Percentiles rank a stretch among this genome's conserved stretches.
Conservation (phyloP, 1,139 yeast species). For the Fermentozyma sake region DNA sequence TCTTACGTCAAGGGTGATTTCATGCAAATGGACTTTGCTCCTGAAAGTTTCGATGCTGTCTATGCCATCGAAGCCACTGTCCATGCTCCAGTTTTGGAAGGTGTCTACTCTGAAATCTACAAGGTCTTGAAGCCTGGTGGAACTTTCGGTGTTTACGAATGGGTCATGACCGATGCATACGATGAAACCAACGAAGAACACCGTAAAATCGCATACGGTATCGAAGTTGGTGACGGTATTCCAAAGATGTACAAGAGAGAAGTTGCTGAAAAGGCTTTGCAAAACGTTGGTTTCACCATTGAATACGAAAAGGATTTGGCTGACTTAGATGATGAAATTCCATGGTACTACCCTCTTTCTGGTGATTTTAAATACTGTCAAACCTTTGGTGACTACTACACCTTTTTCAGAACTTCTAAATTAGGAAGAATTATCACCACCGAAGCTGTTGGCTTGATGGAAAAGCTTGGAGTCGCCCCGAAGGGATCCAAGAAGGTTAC, state of each 20-base stretch:
- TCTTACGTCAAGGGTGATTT: constrained; percentile 94
- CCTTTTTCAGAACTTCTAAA: constrained; percentile 84
- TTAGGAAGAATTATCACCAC: constrained; percentile 86
- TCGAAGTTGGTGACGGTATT: constrained; percentile 97
- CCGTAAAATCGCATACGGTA: constrained; percentile 93
- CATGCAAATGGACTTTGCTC: constrained; percentile 97
- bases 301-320: constrained; percentile 79
- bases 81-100: constrained; percentile 95
- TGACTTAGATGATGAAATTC: constrained; percentile 73
- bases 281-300: constrained; percentile 83
- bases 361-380: constrained; percentile 92
- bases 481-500: constrained; percentile 91
- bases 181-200: constrained; percentile 86
- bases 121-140: constrained; percentile 98
- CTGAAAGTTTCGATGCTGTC: constrained; percentile 88
- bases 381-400: constrained; percentile 68
- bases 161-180: constrained; percentile 96
- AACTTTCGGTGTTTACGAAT: constrained; percentile 93
- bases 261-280: constrained; percentile 85
- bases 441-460: constrained; percentile 73
- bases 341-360: constrained; percentile 97
- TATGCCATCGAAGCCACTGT: constrained; percentile 98
- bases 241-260: constrained; percentile 89
- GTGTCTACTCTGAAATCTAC: constrained; percentile 92
- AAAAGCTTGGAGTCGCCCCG: constrained; percentile 84